phyloP scores from a whole-genome alignment of 257 asterid genomes.

The Gynochthodes officinalis region DNA sequence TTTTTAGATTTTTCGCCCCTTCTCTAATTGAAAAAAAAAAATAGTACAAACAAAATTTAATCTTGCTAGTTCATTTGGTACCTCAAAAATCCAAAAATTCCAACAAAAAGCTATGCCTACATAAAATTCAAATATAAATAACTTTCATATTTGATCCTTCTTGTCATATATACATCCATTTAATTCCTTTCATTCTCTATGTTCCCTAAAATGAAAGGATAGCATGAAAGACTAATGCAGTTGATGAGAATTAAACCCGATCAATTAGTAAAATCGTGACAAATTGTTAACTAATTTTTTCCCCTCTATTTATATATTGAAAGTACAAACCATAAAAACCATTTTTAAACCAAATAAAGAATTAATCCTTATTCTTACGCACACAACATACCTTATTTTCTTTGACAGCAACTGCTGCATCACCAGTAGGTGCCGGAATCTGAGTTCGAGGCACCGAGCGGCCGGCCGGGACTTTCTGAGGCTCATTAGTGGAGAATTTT shows the following conservation, averaged over 20 bases:
- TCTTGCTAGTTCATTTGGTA: neutral
- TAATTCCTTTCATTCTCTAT: neutral
- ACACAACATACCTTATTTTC: neutral
- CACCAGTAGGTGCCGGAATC: neutral
- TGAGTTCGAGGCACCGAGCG: neutral
- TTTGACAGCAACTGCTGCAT: neutral
- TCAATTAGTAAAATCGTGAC: neutral
- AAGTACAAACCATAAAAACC: neutral
- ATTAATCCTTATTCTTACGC: neutral
- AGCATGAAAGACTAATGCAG: neutral
- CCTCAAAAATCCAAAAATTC: neutral
- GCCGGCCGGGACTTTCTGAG: neutral
- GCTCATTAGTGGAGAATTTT: neutral
- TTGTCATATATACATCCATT: too few relatives aligned
- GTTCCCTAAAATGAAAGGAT: neutral
- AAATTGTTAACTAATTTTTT: neutral
- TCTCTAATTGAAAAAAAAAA: conserved; percentile 10
- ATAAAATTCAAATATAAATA: too few relatives aligned
- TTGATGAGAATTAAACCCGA: neutral
- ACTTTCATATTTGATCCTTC: too few relatives aligned
- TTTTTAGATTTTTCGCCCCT: conserved; percentile 6
- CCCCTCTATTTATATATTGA: too few relatives aligned
- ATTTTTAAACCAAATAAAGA: neutral
- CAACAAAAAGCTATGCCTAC: neutral
- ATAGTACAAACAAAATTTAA: neutral